Base-by-base conservation (phyloP, 2,329 filamentous ascomycete species). In the Ceratocystis ficicola region DNA sequence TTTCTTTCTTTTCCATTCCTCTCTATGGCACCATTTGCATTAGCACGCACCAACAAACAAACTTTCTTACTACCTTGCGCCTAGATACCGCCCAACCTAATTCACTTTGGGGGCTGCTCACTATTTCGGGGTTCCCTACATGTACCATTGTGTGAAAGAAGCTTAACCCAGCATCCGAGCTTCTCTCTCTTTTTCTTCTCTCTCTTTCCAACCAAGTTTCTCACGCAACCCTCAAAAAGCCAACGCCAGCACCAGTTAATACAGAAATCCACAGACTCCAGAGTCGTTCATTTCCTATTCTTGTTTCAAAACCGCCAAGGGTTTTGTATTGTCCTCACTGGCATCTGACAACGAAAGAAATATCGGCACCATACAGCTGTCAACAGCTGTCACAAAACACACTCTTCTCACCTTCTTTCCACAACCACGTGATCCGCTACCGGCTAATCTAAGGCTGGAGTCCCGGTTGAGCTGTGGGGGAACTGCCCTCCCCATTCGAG, bases 381-480 rank as follows among this genome's bases (percentile, higher is more conserved):
- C 50, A 28, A 5, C 63, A 28, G 46, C 25, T 63, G 63, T 17
- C 44, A 52, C 6, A 44, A 63, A 41, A 15, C 12, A 41, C 5
- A 4, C 12, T 41, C 36, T 41, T 15, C 36, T 15, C 36, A 1
- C 10, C 36, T 41, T 41, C 36, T 15, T 41, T 15, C 36, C 5
- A 50, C 48, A 22, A 25, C 30, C 66, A 68, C 66, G 66, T 68
- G 66, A 68, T 48, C 30, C 10, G 20, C 50, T n/a, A 52, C 36
- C 66, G 66, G 66, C 50, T 68, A 68, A 68, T 68, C 66, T 68
- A 61, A 65, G 66, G 66, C 46, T 67, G 63, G 57, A 62, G 66
- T 22, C 50, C 63, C 66, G 66, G 66, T 59, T 65, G 66, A 67
- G 66, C 59, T 65, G 63, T 63, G 66, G 66, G 59, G 64, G 63